Evolutionary conservation across 768 basidiomycete genomes (phyloP).

Genomic region (Lentinula guzmanii): DNA sequence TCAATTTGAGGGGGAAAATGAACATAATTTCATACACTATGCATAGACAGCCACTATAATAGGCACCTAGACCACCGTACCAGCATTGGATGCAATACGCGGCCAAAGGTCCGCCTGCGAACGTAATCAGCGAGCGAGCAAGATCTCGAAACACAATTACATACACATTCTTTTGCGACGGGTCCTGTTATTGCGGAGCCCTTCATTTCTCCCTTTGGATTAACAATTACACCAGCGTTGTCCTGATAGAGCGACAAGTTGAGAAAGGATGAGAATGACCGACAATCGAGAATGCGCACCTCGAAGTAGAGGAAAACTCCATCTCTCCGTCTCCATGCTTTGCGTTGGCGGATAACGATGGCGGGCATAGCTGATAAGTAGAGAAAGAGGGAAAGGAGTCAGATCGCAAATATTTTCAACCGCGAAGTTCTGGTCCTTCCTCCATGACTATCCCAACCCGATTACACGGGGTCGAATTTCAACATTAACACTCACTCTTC

Average conservation of each 20-base stretch:
- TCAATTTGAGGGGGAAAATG: not conserved
- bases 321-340: conserved; percentile 96
- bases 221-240: conserved; percentile 96
- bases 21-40: not conserved
- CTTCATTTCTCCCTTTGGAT: conserved; percentile 99
- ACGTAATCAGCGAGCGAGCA: not conserved
- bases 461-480: not conserved
- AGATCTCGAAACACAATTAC: conserved; percentile 23
- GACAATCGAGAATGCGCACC: conserved; percentile 31
- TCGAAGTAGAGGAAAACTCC: conserved; percentile 99
- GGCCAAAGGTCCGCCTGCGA: conserved; percentile 93
- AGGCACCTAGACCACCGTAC: conserved; percentile 76
- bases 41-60: not conserved
- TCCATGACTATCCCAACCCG: not conserved
- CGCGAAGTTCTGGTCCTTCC: not conserved
- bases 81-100: conserved; percentile 98
- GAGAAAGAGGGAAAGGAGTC: conserved; percentile 7
- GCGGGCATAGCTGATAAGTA: conserved; percentile 82
- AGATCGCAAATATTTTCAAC: conserved; percentile 9
- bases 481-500: conserved; percentile 70
- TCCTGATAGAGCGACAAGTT: conserved; percentile 39
- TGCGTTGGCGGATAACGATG: conserved; percentile 95
- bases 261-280: not conserved
- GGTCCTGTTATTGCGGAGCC: conserved; percentile 95
- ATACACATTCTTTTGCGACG: conserved; percentile 98